These are phyloP conservation scores for Suillus occidentalis DNA, from an alignment of 768 basidiomycete genomes.

Conservation along the genomic window DNA sequence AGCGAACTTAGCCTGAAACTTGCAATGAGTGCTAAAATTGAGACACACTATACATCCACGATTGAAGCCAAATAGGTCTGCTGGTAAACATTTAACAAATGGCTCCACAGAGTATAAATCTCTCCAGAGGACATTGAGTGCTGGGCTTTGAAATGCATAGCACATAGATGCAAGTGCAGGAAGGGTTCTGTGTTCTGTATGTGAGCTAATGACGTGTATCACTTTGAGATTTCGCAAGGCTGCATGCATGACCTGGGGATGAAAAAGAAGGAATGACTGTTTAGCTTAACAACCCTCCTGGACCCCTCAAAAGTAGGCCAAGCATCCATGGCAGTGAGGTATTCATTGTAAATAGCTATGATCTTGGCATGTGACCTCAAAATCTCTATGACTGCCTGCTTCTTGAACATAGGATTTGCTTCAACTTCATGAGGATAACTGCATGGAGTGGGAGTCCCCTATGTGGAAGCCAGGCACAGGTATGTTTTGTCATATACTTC, in stretches of 20 bases:
- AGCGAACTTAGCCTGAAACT: background rate
- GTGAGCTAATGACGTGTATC: background rate
- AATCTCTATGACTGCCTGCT: too few relatives aligned
- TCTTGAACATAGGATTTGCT: background rate
- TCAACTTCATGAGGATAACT: background rate
- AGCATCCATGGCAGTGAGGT: background rate
- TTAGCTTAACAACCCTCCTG: too few relatives aligned
- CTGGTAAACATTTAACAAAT: constrained; percentile 9
- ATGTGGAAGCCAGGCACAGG: background rate
- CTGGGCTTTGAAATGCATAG: constrained; percentile 20
- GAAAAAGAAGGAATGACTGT: too few relatives aligned
- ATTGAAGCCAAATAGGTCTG: background rate
- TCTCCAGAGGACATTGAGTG: constrained; percentile 27
- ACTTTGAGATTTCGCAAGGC: background rate
- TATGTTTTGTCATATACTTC: background rate
- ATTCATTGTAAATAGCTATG: background rate
- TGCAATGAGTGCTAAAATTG: background rate
- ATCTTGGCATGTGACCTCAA: background rate
- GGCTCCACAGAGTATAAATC: constrained; percentile 21
- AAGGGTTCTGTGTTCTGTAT: constrained; percentile 12
- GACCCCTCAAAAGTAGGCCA: background rate
- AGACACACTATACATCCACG: background rate
- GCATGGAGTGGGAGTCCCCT: background rate
- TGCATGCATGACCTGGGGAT: background rate
- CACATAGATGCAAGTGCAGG: constrained; percentile 24